These are phyloP conservation scores for Podospora tetraspora DNA, from an alignment of 495 filamentous ascomycete genomes.

Conservation along the genomic window DNA sequence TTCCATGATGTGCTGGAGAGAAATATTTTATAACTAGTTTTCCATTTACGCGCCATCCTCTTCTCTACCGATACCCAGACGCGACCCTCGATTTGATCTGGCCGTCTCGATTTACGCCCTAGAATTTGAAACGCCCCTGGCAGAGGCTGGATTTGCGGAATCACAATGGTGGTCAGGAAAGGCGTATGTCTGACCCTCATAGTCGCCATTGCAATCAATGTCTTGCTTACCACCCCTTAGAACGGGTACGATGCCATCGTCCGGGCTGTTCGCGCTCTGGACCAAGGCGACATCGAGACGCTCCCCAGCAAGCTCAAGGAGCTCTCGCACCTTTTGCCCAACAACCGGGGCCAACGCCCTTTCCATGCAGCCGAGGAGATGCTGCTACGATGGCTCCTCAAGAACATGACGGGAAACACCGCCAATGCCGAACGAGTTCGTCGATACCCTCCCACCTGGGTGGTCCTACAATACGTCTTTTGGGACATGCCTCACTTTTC, in stretches of 20 bases:
- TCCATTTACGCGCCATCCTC: neutral
- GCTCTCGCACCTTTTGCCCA: constrained; percentile 33
- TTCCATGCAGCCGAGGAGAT: constrained; percentile 45
- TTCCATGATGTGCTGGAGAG: neutral
- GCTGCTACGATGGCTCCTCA: constrained; percentile 45
- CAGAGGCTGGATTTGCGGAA: neutral
- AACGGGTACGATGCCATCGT: constrained; percentile 25
- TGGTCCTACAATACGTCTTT: constrained; percentile 38
- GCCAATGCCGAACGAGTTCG: constrained; percentile 40
- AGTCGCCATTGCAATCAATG: neutral
- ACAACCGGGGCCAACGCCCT: constrained; percentile 23
- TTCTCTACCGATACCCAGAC: neutral
- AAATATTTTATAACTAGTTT: neutral
- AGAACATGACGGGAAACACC: constrained; percentile 41
- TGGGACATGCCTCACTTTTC: constrained; percentile 38
- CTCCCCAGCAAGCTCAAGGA: constrained; percentile 37
- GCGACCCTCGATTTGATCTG: neutral
- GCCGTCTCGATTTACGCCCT: neutral
- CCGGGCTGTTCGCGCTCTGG: constrained; percentile 29
- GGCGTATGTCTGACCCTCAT: constrained; percentile 5
- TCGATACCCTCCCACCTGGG: constrained; percentile 42
- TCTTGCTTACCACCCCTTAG: constrained; percentile 15
- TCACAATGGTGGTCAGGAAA: constrained; percentile 8
- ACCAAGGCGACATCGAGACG: constrained; percentile 33
- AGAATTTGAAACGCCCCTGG: neutral